phyloP scores from a whole-genome alignment of 495 filamentous ascomycete species.

The Pseudoneurospora amorphoporcata region DNA sequence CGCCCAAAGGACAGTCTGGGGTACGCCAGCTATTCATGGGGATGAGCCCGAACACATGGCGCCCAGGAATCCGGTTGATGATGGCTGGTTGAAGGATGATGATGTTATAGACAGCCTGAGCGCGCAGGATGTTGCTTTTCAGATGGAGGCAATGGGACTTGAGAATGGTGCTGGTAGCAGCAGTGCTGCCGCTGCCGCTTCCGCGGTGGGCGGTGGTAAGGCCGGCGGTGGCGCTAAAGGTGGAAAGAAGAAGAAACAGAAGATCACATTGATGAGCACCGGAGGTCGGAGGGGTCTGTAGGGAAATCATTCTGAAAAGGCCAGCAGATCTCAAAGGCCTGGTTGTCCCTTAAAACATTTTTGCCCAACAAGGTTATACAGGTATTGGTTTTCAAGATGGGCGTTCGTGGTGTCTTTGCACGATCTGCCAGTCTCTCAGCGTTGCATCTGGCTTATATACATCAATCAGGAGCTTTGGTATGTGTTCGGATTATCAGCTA shows the following conservation, averaged over 20 bases:
- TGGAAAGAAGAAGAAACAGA: slow-evolving; percentile 87
- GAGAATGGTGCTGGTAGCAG: slow-evolving; percentile 16
- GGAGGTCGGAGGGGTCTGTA: slow-evolving; percentile 30
- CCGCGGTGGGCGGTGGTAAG: slow-evolving; percentile 8
- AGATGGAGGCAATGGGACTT: slow-evolving; percentile 35
- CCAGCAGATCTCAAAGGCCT: not conserved
- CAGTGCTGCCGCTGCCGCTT: slow-evolving; percentile 10
- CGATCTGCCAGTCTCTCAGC: not conserved
- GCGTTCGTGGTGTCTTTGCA: not conserved
- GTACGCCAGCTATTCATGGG: slow-evolving; percentile 54
- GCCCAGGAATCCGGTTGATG: slow-evolving; percentile 31
- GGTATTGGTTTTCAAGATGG: not conserved
- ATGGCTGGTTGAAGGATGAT: slow-evolving; percentile 70
- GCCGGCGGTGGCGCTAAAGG: slow-evolving; percentile 27
- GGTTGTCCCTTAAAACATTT: not conserved
- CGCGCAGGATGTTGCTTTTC: slow-evolving; percentile 29
- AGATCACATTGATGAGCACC: slow-evolving; percentile 92
- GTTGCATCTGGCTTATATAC: not conserved
- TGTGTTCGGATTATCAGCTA: not conserved
- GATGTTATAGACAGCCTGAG: slow-evolving; percentile 26
- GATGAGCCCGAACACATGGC: slow-evolving; percentile 26
- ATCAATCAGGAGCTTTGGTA: not conserved
- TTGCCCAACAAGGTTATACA: not conserved
- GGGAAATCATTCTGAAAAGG: not conserved
- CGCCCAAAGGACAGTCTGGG: slow-evolving; percentile 75